Conservation (phyloP, 2,329 filamentous ascomycete genomes). For the Aspergillus tamarii region DNA sequence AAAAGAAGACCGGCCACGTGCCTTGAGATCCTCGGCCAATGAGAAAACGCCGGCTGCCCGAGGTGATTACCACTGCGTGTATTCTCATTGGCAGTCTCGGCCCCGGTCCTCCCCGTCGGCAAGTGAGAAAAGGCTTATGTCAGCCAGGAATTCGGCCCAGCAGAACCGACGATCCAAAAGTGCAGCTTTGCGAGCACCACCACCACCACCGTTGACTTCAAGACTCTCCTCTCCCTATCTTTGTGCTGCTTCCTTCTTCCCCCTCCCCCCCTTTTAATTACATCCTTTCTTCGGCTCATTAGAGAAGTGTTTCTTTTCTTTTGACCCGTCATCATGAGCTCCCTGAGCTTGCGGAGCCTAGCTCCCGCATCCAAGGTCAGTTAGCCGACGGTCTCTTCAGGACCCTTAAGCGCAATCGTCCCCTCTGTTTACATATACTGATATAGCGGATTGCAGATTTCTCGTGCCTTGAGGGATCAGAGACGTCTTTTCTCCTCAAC, state of each 20-base stretch:
- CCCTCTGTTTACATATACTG: slow-evolving; percentile 25
- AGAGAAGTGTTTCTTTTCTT: slow-evolving; percentile 31
- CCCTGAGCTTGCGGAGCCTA: slow-evolving; percentile 53
- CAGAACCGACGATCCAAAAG: slow-evolving; percentile 32
- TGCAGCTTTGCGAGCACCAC: slow-evolving; percentile 27
- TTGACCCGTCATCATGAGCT: slow-evolving; percentile 52
- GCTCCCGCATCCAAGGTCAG: slow-evolving; percentile 53
- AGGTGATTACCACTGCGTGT: slow-evolving; percentile 40
- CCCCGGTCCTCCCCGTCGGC: slow-evolving; percentile 36
- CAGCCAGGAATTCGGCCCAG: slow-evolving; percentile 31
- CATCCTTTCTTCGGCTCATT: slow-evolving; percentile 28
- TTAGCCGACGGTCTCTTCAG: slow-evolving; percentile 29
- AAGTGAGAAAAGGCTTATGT: slow-evolving; percentile 41
- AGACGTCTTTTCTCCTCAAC: slow-evolving; percentile 85
- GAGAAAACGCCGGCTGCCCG: slow-evolving; percentile 32
- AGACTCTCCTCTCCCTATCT: slow-evolving; percentile 16
- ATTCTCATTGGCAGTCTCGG: slow-evolving; percentile 38
- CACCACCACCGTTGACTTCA: slow-evolving; percentile 20
- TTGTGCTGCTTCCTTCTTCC: slow-evolving; percentile 23
- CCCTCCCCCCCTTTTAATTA: slow-evolving; percentile 26
- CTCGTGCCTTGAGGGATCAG: slow-evolving; percentile 65
- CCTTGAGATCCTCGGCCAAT: slow-evolving; percentile 30
- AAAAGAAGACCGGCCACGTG: slow-evolving; percentile 37
- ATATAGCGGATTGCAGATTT: slow-evolving; percentile 56
- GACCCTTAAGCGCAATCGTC: slow-evolving; percentile 13